Conservation (phyloP, 768 basidiomycete genomes). For the Boletellus emodensis region DNA sequence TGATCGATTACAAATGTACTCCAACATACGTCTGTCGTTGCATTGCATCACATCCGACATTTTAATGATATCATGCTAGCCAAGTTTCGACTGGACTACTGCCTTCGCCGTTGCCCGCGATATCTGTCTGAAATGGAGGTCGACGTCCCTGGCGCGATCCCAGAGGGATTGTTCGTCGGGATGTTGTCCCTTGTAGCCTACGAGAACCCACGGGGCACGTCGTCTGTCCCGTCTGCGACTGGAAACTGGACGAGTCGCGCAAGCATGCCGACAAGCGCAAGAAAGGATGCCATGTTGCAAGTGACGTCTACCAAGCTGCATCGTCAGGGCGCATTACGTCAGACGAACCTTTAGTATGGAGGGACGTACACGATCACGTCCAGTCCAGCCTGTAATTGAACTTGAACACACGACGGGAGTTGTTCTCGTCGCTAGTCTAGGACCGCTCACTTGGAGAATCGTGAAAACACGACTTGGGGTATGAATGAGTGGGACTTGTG, state of each 20-base stretch:
- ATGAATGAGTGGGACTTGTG: too few relatives aligned
- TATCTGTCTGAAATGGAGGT: slow-evolving; percentile 53
- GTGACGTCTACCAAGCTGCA: slow-evolving; percentile 92
- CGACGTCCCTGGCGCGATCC: slow-evolving; percentile 49
- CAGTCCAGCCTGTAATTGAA: slow-evolving; percentile 38
- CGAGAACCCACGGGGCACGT: slow-evolving; percentile 46
- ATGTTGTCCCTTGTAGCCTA: slow-evolving; percentile 90
- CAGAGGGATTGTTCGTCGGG: slow-evolving; percentile 70
- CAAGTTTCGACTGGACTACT: slow-evolving; percentile 68
- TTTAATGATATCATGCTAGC: slow-evolving; percentile 37
- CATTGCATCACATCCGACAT: neutral
- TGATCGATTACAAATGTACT: slow-evolving; percentile 4
- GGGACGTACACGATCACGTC: slow-evolving; percentile 67
- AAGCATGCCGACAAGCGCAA: slow-evolving; percentile 69
- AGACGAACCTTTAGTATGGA: neutral
- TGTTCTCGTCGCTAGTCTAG: slow-evolving; percentile 76
- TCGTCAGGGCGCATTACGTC: neutral
- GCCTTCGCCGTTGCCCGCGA: slow-evolving; percentile 56
- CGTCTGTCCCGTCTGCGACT: slow-evolving; percentile 14
- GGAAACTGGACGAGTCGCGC: slow-evolving; percentile 38
- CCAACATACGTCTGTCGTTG: slow-evolving; percentile 1
- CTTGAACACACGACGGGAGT: slow-evolving; percentile 45
- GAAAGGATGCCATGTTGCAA: slow-evolving; percentile 86
- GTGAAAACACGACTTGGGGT: slow-evolving; percentile 36
- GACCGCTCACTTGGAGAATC: slow-evolving; percentile 33